Base-by-base conservation (phyloP, 2,329 filamentous ascomycete species). In the Neopestalotiopsis sp. region DNA sequence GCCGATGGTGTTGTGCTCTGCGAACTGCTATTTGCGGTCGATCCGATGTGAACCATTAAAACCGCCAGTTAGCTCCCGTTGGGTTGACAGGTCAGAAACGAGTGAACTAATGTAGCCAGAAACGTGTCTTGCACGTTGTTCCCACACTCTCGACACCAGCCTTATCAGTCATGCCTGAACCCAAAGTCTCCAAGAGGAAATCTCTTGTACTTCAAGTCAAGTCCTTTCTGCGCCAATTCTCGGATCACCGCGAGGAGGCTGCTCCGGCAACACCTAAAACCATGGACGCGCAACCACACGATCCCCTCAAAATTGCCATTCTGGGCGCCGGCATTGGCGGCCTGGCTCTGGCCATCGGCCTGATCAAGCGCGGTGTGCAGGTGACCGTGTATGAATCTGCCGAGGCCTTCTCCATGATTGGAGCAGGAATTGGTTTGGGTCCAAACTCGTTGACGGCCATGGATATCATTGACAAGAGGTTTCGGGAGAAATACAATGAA, bases 401-500 rank as follows among this genome's bases (percentile, higher is more conserved):
- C n/a, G 61, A 70, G 5, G 57, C 70, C 53, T 78, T 74, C 63
- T 74, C 73, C 6, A 66, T 68, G 42, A 68, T 76, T n/a, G 76
- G 76, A 6, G 76, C 79, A 2, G 79, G 79, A 13, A 77, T 81
- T 28, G 79, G 79, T 40, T 67, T 84, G 9, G 82, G 79, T 0
- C 81, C 82, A 6, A 85, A 84, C 72, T 77, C 80, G 5, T 69
- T 84, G 24, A 75, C 74, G 14, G 80, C 81, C 2, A 84, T 84
- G 76, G 79, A 81, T 63, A 73, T 82, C 20, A 82, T 84, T 69
- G 79, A 84, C 65, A 68, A 75, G 13, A 72, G 73, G 5, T 81
- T 83, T 61, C 77, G 79, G 9, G 70, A 74, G 13, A 73, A 75
- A 70, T 85, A 84, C 69, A 76, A 82, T 69, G 72, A 73, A 5